A percentile compares a stretch with the other conserved stretches of the same genome.
These are phyloP conservation scores for Colletotrichum cereale DNA, from an alignment of 2,329 filamentous ascomycete species.

Conservation along the genomic window DNA sequence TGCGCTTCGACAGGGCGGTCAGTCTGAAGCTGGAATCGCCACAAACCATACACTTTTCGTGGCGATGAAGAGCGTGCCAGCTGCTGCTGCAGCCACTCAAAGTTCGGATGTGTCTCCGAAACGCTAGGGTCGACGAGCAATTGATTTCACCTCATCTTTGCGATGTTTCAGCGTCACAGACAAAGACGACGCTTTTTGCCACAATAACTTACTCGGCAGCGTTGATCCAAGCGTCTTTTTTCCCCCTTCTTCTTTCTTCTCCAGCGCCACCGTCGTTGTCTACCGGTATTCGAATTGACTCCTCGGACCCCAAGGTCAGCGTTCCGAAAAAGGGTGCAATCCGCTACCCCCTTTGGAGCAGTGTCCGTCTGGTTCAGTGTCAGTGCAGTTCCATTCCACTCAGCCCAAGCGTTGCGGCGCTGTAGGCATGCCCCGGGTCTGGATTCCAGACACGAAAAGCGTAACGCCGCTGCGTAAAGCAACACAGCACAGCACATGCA, in stretches of 20 bases:
- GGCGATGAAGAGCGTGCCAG: conserved; percentile 13
- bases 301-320: conserved; percentile 15
- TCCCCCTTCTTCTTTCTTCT: no score
- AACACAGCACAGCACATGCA: conserved; percentile 15
- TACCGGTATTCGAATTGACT: conserved; percentile 9
- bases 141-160: conserved; percentile 38
- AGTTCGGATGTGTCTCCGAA: conserved; percentile 27
- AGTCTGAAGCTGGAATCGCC: conserved; percentile 18
- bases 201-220: conserved; percentile 16
- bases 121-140: conserved; percentile 25
- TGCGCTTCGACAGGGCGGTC: conserved; percentile 4
- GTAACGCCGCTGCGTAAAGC: conserved; percentile 5
- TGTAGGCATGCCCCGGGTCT: conserved; percentile 4
- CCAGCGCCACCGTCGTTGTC: conserved; percentile 21
- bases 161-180: conserved; percentile 38
- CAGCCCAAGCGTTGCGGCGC: conserved; percentile 13
- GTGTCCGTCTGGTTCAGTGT: neutral
- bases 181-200: conserved; percentile 40
- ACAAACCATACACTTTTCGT: neutral
- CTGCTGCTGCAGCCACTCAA: conserved; percentile 27
- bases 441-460: conserved; percentile 21
- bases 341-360: neutral
- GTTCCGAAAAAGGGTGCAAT: conserved; percentile 13
- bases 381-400: conserved; percentile 26
- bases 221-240: conserved; percentile 30